Evolutionary conservation across 805 yeast genomes (phyloP), one percentile per base, ranked within the genome.

Genomic region (Kluyveromyces nonfermentans): DNA sequence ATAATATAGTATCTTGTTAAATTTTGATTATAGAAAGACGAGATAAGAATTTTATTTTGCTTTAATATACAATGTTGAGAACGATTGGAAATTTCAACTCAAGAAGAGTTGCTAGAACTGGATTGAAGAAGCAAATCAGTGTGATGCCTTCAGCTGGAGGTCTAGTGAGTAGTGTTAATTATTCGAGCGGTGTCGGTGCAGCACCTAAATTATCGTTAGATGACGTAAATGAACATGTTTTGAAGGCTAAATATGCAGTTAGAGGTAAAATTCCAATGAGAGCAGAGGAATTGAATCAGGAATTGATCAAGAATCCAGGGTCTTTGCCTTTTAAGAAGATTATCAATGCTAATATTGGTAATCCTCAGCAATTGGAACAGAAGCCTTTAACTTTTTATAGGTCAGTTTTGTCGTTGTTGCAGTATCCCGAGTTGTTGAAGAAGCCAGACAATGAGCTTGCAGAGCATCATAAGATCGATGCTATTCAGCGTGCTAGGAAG

Each of bases 311-410:
- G 35, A 70, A 75, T 33, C 80, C 84, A 20, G 71, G 69, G 16
- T 77, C 84, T 5, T 68, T 87, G 50, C 95, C 95, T 1, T 93
- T 88, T 59, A 66, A 74, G 35, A 69, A 75, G 47, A 85, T 93
- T 55, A 83, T 94, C 60, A 81, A 78, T 56, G 93, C 96, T 50
- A 93, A 93, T 62, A 93, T 93, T 50, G 99, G 99, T 25, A 93
- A 93, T 62, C 99, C 99, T 2, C 99, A 93, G 65, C 97, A 90
- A 62, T 72, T 93, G 59, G 90, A 87, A 53, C 99, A 93, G 64
- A 75, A 80, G 56, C 98, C 99, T 1, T 71, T 93, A 54, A 85
- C 95, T n/a, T 93, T 93, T 70, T 89, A 87, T 65, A 76, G 99
- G 55, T 95, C 89, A 61, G 95, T 89, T 4, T 69, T 90, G 47